phyloP scores from a whole-genome alignment of 2,329 filamentous ascomycete species.

The Alternaria ventricosa region DNA sequence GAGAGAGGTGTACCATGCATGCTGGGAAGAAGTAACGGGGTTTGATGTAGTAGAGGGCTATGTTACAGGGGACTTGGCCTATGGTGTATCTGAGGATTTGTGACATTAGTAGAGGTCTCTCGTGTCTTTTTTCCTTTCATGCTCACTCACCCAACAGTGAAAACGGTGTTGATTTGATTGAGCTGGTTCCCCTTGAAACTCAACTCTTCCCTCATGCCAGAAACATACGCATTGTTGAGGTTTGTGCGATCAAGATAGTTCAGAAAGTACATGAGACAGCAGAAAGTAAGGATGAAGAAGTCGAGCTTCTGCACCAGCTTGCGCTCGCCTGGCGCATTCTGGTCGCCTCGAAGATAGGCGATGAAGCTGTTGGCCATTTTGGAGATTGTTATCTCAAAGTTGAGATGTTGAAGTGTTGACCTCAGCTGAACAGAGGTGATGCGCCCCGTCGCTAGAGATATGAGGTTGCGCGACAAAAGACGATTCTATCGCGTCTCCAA shows the following conservation, averaged over 20 bases:
- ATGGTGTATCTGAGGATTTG: slow-evolving; percentile 50
- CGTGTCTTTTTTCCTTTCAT: not conserved
- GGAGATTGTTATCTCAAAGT: not conserved
- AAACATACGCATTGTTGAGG: slow-evolving; percentile 52
- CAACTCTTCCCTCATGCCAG: slow-evolving; percentile 52
- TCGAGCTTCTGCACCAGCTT: slow-evolving; percentile 65
- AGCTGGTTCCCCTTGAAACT: slow-evolving; percentile 50
- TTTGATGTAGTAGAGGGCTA: slow-evolving; percentile 66
- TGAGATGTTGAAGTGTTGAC: not conserved
- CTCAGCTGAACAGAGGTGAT: not conserved
- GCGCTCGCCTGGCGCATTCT: slow-evolving; percentile 48
- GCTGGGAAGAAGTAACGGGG: slow-evolving; percentile 69
- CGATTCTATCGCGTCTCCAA: not conserved
- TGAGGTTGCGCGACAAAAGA: not conserved
- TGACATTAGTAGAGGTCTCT: not conserved
- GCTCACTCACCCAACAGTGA: slow-evolving; percentile 36
- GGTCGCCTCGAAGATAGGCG: slow-evolving; percentile 45
- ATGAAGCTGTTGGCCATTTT: slow-evolving; percentile 38
- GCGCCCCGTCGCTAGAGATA: not conserved
- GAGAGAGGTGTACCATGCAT: slow-evolving; percentile 60
- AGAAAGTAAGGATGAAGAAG: slow-evolving; percentile 70
- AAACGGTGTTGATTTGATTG: slow-evolving; percentile 55
- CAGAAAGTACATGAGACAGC: slow-evolving; percentile 58
- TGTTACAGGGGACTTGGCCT: slow-evolving; percentile 57
- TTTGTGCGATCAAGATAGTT: slow-evolving; percentile 50